Evolutionary conservation across 352 stramenopile species (phyloP).

Genomic region (Phytophthora tentaculata): DNA sequence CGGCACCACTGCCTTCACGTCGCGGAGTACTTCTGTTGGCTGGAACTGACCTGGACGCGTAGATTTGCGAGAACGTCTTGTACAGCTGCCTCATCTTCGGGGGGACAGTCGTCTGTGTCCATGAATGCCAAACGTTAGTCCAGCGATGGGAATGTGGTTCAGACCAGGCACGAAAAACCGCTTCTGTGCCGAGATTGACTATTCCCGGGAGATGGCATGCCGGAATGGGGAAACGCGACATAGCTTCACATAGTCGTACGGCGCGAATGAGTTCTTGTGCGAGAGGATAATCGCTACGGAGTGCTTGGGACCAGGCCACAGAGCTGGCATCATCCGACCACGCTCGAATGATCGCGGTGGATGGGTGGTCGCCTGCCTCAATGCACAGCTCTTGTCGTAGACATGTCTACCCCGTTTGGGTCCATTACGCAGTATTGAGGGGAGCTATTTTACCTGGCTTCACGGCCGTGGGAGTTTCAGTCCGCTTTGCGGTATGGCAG

Average conservation of each 20-base stretch:
- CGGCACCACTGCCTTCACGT: neutral
- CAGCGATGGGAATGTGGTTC: neutral
- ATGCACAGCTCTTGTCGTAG: no score
- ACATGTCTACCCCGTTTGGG: no score
- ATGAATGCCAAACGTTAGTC: neutral
- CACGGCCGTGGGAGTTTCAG: no score
- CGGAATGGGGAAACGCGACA: neutral
- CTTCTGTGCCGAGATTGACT: neutral
- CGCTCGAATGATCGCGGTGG: neutral
- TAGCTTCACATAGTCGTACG: neutral
- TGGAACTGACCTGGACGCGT: neutral
- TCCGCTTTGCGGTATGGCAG: no score
- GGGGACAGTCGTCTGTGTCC: neutral
- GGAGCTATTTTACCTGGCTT: no score
- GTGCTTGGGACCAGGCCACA: neutral
- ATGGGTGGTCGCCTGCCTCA: no score
- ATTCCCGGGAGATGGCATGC: neutral
- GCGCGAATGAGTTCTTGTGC: neutral
- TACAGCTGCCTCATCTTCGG: neutral
- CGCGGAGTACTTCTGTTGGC: neutral
- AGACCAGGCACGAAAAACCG: neutral
- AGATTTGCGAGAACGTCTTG: neutral
- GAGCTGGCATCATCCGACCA: neutral
- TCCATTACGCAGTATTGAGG: no score
- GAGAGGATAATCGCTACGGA: neutral